Base-by-base conservation (phyloP, 2,329 filamentous ascomycete species). In the Ophiostoma pallidulum region DNA sequence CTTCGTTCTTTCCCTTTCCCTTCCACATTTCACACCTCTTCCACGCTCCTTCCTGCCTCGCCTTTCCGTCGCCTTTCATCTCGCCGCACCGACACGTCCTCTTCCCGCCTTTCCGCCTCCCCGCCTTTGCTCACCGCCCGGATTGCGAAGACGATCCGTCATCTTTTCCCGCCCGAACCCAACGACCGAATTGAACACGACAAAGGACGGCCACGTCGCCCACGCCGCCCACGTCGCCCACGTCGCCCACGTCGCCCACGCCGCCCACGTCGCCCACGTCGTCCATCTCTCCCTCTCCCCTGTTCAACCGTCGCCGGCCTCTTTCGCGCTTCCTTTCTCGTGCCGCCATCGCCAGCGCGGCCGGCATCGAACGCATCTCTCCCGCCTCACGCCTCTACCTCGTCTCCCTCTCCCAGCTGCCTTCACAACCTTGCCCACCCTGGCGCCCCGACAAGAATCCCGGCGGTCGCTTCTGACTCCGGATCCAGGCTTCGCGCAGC, bases 361-460 rank as follows among this genome's bases (percentile, higher is more conserved):
- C n/a, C n/a, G n/a, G n/a, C n/a, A n/a, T n/a, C n/a, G n/a, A n/a
- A n/a, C n/a, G n/a, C 41, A 36, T 44, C 33, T 36, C 33, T 43
- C 24, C 22, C 20, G 19, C 18, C 36, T 24, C 26, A 13, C 13
- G 13, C 20, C 10, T 14, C 41, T 16, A 10, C 8, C 13, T n/a
- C n/a, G n/a, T 26, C 18, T 35, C 29, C 29, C 29, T 24, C 41
- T 6, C 39, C n/a, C n/a, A n/a, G 24, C 18, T n/a, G 19, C 26
- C 29, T 26, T 31, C 41, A 37, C 41, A 18, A 61, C 51, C 57
- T 59, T 35, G 65, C 64, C 64, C 66, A 64, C 57, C 64, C 64
- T 73, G 70, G 69, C 69, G 63, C 65, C 62, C 56, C 62, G 64
- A 59, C 64, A 65, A 56, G 68, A 72, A 48, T 62, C 66, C 32